Conservation (phyloP, 192 early-diverging fungal genomes). For the Radiomyces spectabilis region DNA sequence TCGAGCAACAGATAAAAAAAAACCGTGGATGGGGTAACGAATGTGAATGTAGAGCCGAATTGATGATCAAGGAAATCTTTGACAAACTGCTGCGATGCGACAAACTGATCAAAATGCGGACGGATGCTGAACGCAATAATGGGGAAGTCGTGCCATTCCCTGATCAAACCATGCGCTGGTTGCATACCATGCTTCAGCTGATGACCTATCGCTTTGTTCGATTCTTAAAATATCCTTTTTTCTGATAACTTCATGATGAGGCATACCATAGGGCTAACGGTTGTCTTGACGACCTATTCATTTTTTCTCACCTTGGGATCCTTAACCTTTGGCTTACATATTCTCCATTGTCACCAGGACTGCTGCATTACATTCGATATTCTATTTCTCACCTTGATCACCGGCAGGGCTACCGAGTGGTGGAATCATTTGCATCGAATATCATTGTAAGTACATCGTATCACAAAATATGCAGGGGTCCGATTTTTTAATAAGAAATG, state of each 20-base stretch:
- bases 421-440: slow-evolving; percentile 61
- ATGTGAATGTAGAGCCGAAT: slow-evolving; percentile 51
- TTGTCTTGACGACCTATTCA: neutral
- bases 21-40: too few relatives aligned
- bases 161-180: slow-evolving; percentile 51
- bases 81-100: slow-evolving; percentile 65
- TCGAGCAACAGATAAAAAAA: too few relatives aligned
- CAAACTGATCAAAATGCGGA: slow-evolving; percentile 43
- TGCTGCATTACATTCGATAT: slow-evolving; percentile 64
- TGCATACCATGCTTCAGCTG: slow-evolving; percentile 66
- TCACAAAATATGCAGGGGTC: neutral
- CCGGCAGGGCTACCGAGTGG: slow-evolving; percentile 57
- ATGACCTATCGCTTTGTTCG: slow-evolving; percentile 68
- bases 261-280: too few relatives aligned
- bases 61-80: slow-evolving; percentile 65
- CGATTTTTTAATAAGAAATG: too few relatives aligned
- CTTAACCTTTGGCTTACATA: slow-evolving; percentile 15
- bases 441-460: slow-evolving; percentile 43
- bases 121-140: slow-evolving; percentile 17
- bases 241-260: neutral
- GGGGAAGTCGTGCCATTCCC: slow-evolving; percentile 15
- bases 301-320: neutral
- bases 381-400: slow-evolving; percentile 56
- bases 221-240: slow-evolving; percentile 52
- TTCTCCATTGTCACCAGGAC: slow-evolving; percentile 52